Evolutionary conservation across 164 flowering plant genomes (phyloP).

Genomic region (Chloranthus sessilifolius): DNA sequence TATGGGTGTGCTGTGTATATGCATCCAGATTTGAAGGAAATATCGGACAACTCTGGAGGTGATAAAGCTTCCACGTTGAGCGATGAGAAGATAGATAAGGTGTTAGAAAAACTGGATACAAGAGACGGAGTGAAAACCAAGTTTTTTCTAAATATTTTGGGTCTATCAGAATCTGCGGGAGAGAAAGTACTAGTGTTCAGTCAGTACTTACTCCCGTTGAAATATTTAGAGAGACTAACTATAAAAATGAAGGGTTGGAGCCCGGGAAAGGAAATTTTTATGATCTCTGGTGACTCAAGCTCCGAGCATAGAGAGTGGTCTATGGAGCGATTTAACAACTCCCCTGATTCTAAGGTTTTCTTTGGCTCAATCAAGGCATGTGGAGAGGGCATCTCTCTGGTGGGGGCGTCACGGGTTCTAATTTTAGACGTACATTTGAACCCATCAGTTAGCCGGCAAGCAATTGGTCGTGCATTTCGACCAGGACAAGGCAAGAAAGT

Average conservation of each 20-base stretch:
- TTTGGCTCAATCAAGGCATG: constrained; percentile 93
- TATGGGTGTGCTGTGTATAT: constrained; percentile 63
- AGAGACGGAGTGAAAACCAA: constrained; percentile 85
- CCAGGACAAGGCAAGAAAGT: constrained; percentile 87
- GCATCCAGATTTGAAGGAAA: constrained; percentile 53
- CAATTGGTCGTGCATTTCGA: constrained; percentile 87
- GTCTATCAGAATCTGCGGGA: constrained; percentile 56
- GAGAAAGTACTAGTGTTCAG: constrained; percentile 91
- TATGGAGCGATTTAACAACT: constrained; percentile 70
- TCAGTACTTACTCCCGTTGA: constrained; percentile 74
- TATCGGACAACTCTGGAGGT: constrained; percentile 24
- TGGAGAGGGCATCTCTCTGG: constrained; percentile 92
- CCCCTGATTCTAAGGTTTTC: constrained; percentile 66
- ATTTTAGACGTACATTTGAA: constrained; percentile 81
- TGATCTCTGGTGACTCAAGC: constrained; percentile 65
- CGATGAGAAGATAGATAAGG: constrained; percentile 21
- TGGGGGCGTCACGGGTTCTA: constrained; percentile 83
- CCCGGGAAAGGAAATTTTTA: constrained; percentile 56
- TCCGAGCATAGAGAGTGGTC: constrained; percentile 50
- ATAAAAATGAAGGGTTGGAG: constrained; percentile 54
- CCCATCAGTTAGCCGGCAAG: constrained; percentile 86
- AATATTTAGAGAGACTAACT: constrained; percentile 64
- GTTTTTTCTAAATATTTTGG: constrained; percentile 62
- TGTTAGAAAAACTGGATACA: constrained; percentile 39
- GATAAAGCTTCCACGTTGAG: constrained; percentile 16